Evolutionary conservation across 768 basidiomycete species (phyloP).

Genomic region (Rickenella mellea): DNA sequence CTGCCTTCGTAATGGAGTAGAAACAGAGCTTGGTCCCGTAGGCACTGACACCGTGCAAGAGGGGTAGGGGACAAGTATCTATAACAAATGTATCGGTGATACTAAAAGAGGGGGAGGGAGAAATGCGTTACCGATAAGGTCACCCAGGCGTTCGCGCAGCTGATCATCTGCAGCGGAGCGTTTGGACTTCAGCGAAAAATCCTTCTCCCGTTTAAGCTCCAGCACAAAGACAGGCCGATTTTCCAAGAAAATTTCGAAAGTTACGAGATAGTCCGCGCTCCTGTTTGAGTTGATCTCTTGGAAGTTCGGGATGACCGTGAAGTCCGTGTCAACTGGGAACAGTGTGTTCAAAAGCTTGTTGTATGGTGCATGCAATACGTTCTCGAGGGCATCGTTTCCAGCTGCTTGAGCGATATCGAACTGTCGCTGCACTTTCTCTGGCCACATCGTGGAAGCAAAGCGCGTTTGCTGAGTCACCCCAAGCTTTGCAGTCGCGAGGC

Average conservation of each 20-base stretch:
- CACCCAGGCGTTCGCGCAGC: conserved; percentile 17
- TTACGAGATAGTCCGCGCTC: conserved; percentile 2
- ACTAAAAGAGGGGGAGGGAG: no score
- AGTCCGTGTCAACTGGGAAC: conserved; percentile 24
- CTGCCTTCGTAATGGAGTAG: conserved; percentile 13
- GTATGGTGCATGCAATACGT: conserved; percentile 17
- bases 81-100: no score
- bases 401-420: no score
- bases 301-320: conserved; percentile 22
- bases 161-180: conserved; percentile 19
- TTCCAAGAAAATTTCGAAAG: conserved; percentile 18
- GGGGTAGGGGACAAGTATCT: conserved; percentile 17
- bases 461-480: no score
- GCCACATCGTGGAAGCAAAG: no score
- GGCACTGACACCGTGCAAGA: conserved; percentile 21
- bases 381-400: no score
- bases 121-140: conserved; percentile 15
- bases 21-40: conserved; percentile 24
- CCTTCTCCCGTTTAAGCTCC: conserved; percentile 17
- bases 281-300: conserved; percentile 8
- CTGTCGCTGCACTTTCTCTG: no score
- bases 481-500: no score
- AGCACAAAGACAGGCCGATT: conserved; percentile 23
- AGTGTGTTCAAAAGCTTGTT: conserved; percentile 27
- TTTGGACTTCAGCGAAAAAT: conserved; percentile 13